Percentiles rank a stretch among this genome's conserved stretches.
Conservation (phyloP, 768 basidiomycete genomes). For the Erythrobasidium yunnanense region DNA sequence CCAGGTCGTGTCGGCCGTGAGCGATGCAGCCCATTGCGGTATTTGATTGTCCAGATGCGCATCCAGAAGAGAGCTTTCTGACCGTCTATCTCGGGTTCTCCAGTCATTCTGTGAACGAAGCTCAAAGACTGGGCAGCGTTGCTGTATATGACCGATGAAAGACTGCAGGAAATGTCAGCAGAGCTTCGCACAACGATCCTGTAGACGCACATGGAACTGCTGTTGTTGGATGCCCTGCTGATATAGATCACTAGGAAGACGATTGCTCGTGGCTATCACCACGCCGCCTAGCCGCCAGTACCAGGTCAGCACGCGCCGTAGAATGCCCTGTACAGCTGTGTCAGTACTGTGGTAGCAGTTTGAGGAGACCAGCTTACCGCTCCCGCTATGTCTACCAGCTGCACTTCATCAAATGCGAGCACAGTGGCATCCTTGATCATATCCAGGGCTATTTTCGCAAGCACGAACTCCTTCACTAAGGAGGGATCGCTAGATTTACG, state of each 20-base stretch:
- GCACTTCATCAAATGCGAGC: conserved; percentile 54
- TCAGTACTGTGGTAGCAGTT: conserved; percentile 36
- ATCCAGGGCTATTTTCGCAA: conserved; percentile 47
- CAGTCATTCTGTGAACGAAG: conserved; percentile 49
- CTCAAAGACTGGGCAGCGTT: conserved; percentile 48
- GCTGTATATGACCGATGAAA: conserved; percentile 52
- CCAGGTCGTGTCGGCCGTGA: conserved; percentile 29
- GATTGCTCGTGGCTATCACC: conserved; percentile 43
- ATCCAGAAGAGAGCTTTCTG: background rate
- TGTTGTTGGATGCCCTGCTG: conserved; percentile 48
- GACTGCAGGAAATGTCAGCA: conserved; percentile 40
- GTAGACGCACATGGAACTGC: conserved; percentile 43
- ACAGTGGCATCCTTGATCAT: conserved; percentile 49
- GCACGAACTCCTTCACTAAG: conserved; percentile 42
- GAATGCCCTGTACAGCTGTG: conserved; percentile 26
- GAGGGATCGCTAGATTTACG: conserved; percentile 39
- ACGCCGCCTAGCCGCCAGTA: conserved; percentile 57
- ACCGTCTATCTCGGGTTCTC: conserved; percentile 38
- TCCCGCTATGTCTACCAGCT: conserved; percentile 54
- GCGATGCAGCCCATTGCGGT: conserved; percentile 30
- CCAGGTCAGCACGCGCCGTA: conserved; percentile 50
- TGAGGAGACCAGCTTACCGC: conserved; percentile 44
- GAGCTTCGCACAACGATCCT: background rate
- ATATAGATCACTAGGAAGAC: conserved; percentile 30
- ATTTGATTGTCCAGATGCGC: background rate